Base-by-base conservation (phyloP, 2,329 filamentous ascomycete genomes). In the Calonectria hawksworthii region DNA sequence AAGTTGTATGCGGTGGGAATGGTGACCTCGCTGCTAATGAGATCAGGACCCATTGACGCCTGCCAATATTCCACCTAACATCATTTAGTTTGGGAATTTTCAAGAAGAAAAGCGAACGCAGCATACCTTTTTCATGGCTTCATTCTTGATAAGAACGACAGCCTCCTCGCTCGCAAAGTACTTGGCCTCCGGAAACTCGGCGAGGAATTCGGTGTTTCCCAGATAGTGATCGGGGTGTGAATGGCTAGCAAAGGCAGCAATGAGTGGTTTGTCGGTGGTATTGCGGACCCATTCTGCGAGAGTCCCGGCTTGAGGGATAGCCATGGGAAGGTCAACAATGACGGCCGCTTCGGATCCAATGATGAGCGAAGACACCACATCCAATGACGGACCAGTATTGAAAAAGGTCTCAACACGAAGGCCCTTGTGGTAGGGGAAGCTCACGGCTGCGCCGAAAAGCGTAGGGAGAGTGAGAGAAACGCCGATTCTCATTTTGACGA, bases 191-290 rank as follows among this genome's bases (percentile, higher is more conserved):
- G 72, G 72, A 36, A 76, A 76, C 14, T 72, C 34, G 10, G 56
- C 65, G 8, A 76, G 38, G 36, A 76, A 74, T 8, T 61, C 41
- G 3, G 65, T 44, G 6, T 69, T 67, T 44, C 70, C 67, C 3
- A 76, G 50, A 56, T 76, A 76, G 54, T 76, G 73, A 41, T 76
- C 73, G 0, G 75, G 75, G 21, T 76, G 75, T 9, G 67, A 73
- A 26, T 76, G 75, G 9, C 70, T 76, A 0, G 69, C 56, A 44
- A 76, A 76, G 21, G 73, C 75, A 8, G 73, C 75, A 18, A 76
- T 65, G 6, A 76, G 56, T 10, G 75, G 75, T 34, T 76, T 76
- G n/a, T 75, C 38, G 7, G 75, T 76, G 2, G 73, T 75, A 16
- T 66, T 73, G 2, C 34, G 38, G 23, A 76, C 61, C 73, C 75